Evolutionary conservation across 352 stramenopile species (phyloP).

Genomic region (Globisporangium nunn): DNA sequence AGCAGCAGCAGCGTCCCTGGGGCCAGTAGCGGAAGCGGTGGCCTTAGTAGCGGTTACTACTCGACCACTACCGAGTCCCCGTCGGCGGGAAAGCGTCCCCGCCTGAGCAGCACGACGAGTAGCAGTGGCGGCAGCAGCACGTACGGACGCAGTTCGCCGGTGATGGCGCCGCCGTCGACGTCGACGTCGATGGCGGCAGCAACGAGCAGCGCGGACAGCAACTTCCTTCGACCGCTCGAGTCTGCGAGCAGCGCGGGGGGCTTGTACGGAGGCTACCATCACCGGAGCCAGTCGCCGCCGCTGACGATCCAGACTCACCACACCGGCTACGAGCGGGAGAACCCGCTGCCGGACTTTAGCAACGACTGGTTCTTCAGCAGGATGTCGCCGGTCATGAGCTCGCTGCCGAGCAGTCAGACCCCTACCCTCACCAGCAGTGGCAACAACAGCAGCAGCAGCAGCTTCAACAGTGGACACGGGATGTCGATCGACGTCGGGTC

Average conservation of each 20-base stretch:
- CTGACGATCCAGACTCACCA: conserved; percentile 11
- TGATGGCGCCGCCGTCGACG: conserved; percentile 3
- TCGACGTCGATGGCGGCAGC: conserved; percentile 2
- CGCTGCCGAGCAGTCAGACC: conserved; percentile 4
- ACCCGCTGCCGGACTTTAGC: conserved; percentile 42
- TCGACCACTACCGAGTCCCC: conserved; percentile 8
- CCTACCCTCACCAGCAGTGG: neutral
- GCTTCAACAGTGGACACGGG: neutral
- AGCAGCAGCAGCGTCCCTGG: neutral
- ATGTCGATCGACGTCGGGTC: conserved; percentile 12
- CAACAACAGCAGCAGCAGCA: conserved; percentile 7
- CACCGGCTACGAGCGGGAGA: conserved; percentile 31
- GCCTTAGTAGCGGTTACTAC: conserved; percentile 3
- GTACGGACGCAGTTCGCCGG: conserved; percentile 15
- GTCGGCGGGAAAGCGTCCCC: conserved; percentile 13
- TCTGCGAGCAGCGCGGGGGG: conserved; percentile 8
- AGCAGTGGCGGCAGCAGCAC: conserved; percentile 18
- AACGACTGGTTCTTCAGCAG: conserved; percentile 28
- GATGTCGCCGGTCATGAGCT: conserved; percentile 15
- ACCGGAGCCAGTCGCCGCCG: conserved; percentile 1
- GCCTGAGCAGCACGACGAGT: conserved; percentile 17
- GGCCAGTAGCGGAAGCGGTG: conserved; percentile 1
- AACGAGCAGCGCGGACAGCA: conserved; percentile 6
- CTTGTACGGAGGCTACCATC: conserved; percentile 12
- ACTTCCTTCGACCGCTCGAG: conserved; percentile 16